phyloP scores from a whole-genome alignment of 148 eudicot species.

The Camellia lanceoleosa region DNA sequence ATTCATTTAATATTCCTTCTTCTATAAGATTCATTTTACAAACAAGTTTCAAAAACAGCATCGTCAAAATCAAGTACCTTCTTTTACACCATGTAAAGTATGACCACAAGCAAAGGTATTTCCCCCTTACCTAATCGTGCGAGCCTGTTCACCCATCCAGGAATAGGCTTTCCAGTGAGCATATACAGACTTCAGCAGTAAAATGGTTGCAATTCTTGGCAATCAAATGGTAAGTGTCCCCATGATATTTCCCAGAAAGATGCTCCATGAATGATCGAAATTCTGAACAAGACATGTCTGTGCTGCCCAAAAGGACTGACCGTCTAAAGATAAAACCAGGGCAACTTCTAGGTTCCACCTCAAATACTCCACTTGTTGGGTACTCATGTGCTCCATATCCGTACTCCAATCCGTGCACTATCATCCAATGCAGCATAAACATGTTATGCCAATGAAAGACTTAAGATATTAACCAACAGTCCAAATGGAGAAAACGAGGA shows the following conservation, averaged over 20 bases:
- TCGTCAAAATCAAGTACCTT: not conserved
- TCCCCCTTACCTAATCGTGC: conserved; percentile 67
- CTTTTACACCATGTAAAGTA: not conserved
- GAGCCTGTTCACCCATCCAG: conserved; percentile 94
- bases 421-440: conserved; percentile 14
- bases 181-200: conserved; percentile 70
- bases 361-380: conserved; percentile 86
- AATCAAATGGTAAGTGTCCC: conserved; percentile 84
- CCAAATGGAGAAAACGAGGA: not conserved
- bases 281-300: conserved; percentile 73
- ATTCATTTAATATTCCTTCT: no score
- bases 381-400: conserved; percentile 88
- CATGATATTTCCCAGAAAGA: conserved; percentile 73
- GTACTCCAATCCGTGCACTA: conserved; percentile 81
- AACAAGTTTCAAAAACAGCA: no score
- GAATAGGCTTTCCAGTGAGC: conserved; percentile 78
- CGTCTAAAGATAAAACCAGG: conserved; percentile 83
- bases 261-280: conserved; percentile 75
- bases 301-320: conserved; percentile 74
- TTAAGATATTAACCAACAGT: not conserved
- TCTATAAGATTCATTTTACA: no score
- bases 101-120: conserved; percentile 11
- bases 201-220: conserved; percentile 97
- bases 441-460: conserved; percentile 3
- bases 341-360: conserved; percentile 88